Evolutionary conservation across 2,329 filamentous ascomycete genomes (phyloP).

Genomic region (Penicillium sp.): DNA sequence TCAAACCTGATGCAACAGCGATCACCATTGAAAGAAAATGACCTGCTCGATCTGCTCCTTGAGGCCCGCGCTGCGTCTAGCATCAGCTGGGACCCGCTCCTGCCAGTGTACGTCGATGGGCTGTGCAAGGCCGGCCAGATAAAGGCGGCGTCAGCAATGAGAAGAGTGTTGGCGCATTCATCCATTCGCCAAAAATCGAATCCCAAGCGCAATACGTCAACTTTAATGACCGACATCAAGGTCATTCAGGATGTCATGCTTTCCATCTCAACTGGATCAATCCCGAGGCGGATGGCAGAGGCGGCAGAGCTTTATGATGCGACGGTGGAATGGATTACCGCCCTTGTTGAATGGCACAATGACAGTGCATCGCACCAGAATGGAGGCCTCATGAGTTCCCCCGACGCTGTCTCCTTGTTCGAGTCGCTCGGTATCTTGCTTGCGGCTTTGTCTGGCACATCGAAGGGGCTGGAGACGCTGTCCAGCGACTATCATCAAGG

Average conservation of each 20-base stretch:
- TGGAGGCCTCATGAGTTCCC: constrained; percentile 36
- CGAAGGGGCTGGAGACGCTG: constrained; percentile 40
- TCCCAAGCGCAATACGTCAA: constrained; percentile 26
- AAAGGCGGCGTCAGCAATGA: constrained; percentile 38
- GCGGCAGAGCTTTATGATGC: constrained; percentile 36
- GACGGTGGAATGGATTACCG: constrained; percentile 43
- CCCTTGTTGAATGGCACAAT: constrained; percentile 40
- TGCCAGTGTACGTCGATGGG: constrained; percentile 45
- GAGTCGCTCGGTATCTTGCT: constrained; percentile 47
- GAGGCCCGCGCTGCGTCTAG: constrained; percentile 35
- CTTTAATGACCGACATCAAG: constrained; percentile 46
- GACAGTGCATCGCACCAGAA: constrained; percentile 28
- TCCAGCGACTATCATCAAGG: constrained; percentile 39
- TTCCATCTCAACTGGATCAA: constrained; percentile 38
- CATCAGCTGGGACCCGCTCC: constrained; percentile 45
- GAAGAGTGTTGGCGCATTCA: constrained; percentile 38
- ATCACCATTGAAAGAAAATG: constrained; percentile 33
- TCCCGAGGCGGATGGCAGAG: constrained; percentile 34
- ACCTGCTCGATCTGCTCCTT: constrained; percentile 39
- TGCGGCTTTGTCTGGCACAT: constrained; percentile 40
- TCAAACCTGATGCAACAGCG: constrained; percentile 37
- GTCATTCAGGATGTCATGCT: constrained; percentile 47
- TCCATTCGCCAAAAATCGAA: constrained; percentile 28
- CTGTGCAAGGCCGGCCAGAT: constrained; percentile 38
- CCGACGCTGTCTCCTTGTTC: constrained; percentile 44